A percentile compares a stretch with the other conserved stretches of the same genome.
Evolutionary conservation across 768 basidiomycete species (phyloP).

Genomic region (Hypholoma sublateritium): DNA sequence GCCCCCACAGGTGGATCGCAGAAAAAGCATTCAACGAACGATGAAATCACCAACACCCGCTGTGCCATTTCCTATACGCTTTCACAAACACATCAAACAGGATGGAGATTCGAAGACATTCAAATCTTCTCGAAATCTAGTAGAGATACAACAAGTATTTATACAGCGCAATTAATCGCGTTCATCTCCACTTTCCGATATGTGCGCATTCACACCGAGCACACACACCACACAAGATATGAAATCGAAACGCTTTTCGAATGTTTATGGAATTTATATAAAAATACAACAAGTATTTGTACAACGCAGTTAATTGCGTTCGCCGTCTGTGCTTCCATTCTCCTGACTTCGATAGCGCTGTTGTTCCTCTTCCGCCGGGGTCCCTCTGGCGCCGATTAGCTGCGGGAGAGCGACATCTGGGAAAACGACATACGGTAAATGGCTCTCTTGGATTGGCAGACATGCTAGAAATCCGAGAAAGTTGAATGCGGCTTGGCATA

Average conservation of each 20-base stretch:
- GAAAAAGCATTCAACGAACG: constrained; percentile 49
- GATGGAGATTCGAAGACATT: constrained; percentile 13
- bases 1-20: constrained; percentile 80
- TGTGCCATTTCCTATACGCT: not conserved
- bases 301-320: constrained; percentile 24
- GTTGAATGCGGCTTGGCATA: constrained; percentile 71
- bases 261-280: constrained; percentile 24
- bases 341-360: constrained; percentile 48
- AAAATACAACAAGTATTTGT: constrained; percentile 24
- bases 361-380: constrained; percentile 59
- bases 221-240: not conserved
- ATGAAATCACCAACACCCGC: not conserved
- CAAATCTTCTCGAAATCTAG: constrained; percentile 21
- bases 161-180: constrained; percentile 24
- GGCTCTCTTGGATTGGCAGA: constrained; percentile 75
- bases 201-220: not conserved
- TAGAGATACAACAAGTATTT: constrained; percentile 24
- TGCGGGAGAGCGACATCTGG: not conserved
- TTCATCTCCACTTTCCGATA: constrained; percentile 10
- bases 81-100: not conserved
- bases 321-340: constrained; percentile 23
- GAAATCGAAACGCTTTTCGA: constrained; percentile 14
- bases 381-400: constrained; percentile 41
- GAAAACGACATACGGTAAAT: constrained; percentile 49
- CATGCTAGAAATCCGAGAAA: constrained; percentile 66